Conservation (phyloP, 2,329 filamentous ascomycete species). For the Podosphaera leucotricha region DNA sequence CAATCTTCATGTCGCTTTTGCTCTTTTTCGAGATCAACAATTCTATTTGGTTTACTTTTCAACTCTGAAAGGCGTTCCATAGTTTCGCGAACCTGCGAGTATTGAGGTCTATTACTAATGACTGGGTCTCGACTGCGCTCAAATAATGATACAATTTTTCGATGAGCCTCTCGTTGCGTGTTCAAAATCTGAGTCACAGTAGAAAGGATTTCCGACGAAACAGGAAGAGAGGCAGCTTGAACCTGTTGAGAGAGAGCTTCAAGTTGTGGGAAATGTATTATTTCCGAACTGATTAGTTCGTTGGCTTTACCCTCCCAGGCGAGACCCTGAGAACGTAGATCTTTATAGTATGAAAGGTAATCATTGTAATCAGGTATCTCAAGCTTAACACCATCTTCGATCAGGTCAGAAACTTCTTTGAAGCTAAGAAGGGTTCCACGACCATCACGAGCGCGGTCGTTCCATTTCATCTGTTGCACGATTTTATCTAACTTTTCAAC, state of each 20-base stretch:
- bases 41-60: slow-evolving; percentile 79
- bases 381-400: slow-evolving; percentile 53
- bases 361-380: slow-evolving; percentile 62
- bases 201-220: slow-evolving; percentile 56
- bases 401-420: slow-evolving; percentile 54
- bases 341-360: slow-evolving; percentile 50
- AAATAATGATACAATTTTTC: slow-evolving; percentile 62
- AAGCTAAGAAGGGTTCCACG: slow-evolving; percentile 45
- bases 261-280: slow-evolving; percentile 81
- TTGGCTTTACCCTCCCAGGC: slow-evolving; percentile 84
- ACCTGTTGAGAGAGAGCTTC: slow-evolving; percentile 79
- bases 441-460: slow-evolving; percentile 45
- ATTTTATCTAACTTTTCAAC: slow-evolving; percentile 60
- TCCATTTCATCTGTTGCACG: slow-evolving; percentile 74
- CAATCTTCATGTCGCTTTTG: slow-evolving; percentile 92
- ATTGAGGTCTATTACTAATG: slow-evolving; percentile 59
- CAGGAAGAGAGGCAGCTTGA: slow-evolving; percentile 42
- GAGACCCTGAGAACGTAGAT: slow-evolving; percentile 53
- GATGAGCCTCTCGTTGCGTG: slow-evolving; percentile 86
- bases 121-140: slow-evolving; percentile 54
- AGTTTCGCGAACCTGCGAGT: slow-evolving; percentile 72
- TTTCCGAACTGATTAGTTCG: slow-evolving; percentile 77
- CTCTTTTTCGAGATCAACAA: slow-evolving; percentile 80
- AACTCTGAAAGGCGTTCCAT: slow-evolving; percentile 71
- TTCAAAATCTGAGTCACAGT: slow-evolving; percentile 78